These are phyloP conservation scores for Parathielavia hyrcaniae DNA, from an alignment of 495 filamentous ascomycete species.

Conservation along the genomic window DNA sequence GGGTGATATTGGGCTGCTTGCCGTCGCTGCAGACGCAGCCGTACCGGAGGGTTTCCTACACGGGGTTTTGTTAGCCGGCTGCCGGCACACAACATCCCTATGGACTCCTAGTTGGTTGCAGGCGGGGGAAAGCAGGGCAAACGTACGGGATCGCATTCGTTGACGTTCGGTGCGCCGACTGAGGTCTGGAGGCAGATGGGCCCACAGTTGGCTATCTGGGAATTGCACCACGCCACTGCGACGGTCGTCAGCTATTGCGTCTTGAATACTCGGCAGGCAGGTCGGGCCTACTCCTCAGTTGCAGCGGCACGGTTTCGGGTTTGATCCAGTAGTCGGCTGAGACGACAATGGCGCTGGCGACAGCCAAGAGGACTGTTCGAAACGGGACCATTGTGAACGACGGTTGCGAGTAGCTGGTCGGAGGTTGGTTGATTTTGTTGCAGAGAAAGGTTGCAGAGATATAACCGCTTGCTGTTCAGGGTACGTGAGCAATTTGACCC, in stretches of 20 bases:
- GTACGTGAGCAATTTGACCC: conserved; percentile 9
- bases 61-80: conserved; percentile 12
- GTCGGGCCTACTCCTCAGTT: conserved; percentile 37
- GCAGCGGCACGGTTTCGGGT: conserved; percentile 49
- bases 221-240: conserved; percentile 61
- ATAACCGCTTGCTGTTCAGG: not conserved
- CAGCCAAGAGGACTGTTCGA: conserved; percentile 39
- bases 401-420: not conserved
- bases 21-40: conserved; percentile 71
- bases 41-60: conserved; percentile 60
- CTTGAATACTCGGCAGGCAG: not conserved
- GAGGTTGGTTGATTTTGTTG: not conserved
- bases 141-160: conserved; percentile 69
- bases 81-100: not conserved
- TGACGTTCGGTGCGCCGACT: conserved; percentile 46
- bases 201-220: conserved; percentile 63
- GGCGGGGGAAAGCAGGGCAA: not conserved
- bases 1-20: conserved; percentile 63
- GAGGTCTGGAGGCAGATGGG: conserved; percentile 69
- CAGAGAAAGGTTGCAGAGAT: not conserved
- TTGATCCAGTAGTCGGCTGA: conserved; percentile 53
- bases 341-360: conserved; percentile 40
- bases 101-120: not conserved
- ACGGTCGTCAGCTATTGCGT: not conserved
- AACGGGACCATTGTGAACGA: conserved; percentile 43